Base-by-base conservation (phyloP, 2,329 filamentous ascomycete species). In the Verticillium alfalfae region DNA sequence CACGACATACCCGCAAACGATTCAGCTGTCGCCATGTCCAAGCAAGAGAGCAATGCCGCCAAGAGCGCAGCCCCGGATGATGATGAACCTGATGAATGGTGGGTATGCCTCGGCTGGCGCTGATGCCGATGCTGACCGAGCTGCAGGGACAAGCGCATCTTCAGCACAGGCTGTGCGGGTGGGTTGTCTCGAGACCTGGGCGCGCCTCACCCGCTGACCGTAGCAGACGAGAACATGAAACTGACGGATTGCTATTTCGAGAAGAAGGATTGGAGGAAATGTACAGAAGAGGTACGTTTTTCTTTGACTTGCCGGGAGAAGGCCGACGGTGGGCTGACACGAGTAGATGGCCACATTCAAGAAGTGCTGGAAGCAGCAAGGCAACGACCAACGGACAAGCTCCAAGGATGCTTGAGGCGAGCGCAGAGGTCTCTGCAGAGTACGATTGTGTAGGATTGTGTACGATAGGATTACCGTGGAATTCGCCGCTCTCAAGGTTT, bases 1-100 rank as follows among this genome's bases (percentile, higher is more conserved):
- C 22, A 15, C 18, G 16, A 16, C 18, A 34, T 12, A 26, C 36
- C 16, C 5, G 16, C 34, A 7, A 36, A 8, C 1, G 22, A 34
- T 12, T 55, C 1, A 54, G 22, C 10, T n/a, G 34, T 36, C 39
- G 22, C 37, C 62, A 74, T 87, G 85, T 83, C 87, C 13, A 85
- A 86, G 65, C 79, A 84, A 62, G 81, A 84, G 64, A 83, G 67
- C 59, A 68, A 78, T 49, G 69, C 73, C 56, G 70, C 72, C 58
- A 70, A 75, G 45, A 80, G 72, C 65, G 71, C 73, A 36, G 31
- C 59, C 5, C 34, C 52, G 0, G 85, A 88, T 41, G 91, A 94
- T 62, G 93, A 97, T 76, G 94, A 97, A 76, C 91, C 91, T 4
- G 95, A 98, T 82, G 94, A 97, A 63, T 98, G 94, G 95, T 98